A percentile compares a stretch with the other conserved stretches of the same genome.
Conservation (phyloP, 164 flowering plant species). For the Nymphaea thermarum region DNA sequence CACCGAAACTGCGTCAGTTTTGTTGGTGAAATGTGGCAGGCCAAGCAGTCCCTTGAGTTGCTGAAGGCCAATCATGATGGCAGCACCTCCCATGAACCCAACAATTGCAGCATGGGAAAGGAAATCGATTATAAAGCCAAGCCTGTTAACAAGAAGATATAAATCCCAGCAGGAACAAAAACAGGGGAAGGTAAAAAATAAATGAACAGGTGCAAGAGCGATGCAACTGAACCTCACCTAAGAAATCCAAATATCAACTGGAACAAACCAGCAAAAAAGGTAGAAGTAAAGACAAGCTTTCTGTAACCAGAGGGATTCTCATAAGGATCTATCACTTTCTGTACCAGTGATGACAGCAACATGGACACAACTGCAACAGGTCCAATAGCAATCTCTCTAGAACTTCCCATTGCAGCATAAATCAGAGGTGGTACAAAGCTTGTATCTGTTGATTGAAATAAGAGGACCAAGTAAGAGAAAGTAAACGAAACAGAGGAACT, state of each 20-base stretch:
- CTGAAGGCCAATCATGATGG: constrained; percentile 77
- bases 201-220: neutral
- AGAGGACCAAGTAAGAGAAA: neutral
- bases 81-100: constrained; percentile 95
- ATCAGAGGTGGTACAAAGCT: constrained; percentile 78
- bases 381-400: constrained; percentile 82
- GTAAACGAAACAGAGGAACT: neutral
- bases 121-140: constrained; percentile 82
- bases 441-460: constrained; percentile 33
- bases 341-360: constrained; percentile 51
- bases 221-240: constrained; percentile 24
- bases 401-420: constrained; percentile 79
- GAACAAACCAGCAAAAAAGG: constrained; percentile 73
- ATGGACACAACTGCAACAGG: constrained; percentile 87
- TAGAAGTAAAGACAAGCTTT: constrained; percentile 52
- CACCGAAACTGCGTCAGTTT: constrained; percentile 73
- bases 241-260: constrained; percentile 64
- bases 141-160: constrained; percentile 20
- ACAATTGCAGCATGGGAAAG: constrained; percentile 89
- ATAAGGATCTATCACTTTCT: constrained; percentile 38
- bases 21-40: constrained; percentile 49
- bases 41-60: constrained; percentile 78
- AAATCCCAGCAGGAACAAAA: neutral
- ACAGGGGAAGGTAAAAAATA: neutral
- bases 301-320: constrained; percentile 50